phyloP scores from a whole-genome alignment of 352 stramenopile genomes.

The Aphanomyces astaci region DNA sequence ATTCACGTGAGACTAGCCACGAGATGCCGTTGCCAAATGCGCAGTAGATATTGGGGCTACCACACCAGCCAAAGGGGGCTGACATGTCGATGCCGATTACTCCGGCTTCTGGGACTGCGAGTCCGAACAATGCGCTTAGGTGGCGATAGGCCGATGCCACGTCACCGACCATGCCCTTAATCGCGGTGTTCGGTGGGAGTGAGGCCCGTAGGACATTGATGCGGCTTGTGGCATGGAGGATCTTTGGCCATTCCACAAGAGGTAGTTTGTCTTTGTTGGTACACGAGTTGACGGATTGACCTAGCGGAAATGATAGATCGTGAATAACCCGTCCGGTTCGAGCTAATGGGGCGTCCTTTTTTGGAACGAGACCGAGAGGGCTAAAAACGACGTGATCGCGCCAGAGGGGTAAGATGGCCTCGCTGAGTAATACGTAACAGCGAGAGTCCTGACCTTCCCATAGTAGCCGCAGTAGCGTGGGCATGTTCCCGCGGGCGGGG shows the following conservation, averaged over 20 bases:
- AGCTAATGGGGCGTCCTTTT: neutral
- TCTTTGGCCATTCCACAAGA: neutral
- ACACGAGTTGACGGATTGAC: neutral
- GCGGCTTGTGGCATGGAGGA: neutral
- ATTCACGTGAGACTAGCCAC: slow-evolving; percentile 21
- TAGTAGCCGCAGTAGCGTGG: neutral
- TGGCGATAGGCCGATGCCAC: slow-evolving; percentile 13
- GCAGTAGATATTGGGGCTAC: slow-evolving; percentile 21
- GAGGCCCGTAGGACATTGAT: neutral
- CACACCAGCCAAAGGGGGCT: slow-evolving; percentile 25
- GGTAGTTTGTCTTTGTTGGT: neutral
- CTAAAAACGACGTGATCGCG: neutral
- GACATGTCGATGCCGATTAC: slow-evolving; percentile 21
- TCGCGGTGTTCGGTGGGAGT: neutral
- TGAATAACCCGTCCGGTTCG: slow-evolving; percentile 19
- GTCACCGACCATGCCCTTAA: slow-evolving; percentile 17
- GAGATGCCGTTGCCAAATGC: slow-evolving; percentile 24
- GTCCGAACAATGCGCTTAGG: neutral
- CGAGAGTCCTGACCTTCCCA: neutral
- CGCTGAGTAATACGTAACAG: neutral
- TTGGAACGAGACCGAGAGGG: slow-evolving; percentile 19
- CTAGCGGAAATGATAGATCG: slow-evolving; percentile 21
- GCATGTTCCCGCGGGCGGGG: neutral
- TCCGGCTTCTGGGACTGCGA: neutral
- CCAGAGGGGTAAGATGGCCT: neutral